phyloP scores from a whole-genome alignment of 352 stramenopile species.

The Phytophthora tentaculata region DNA sequence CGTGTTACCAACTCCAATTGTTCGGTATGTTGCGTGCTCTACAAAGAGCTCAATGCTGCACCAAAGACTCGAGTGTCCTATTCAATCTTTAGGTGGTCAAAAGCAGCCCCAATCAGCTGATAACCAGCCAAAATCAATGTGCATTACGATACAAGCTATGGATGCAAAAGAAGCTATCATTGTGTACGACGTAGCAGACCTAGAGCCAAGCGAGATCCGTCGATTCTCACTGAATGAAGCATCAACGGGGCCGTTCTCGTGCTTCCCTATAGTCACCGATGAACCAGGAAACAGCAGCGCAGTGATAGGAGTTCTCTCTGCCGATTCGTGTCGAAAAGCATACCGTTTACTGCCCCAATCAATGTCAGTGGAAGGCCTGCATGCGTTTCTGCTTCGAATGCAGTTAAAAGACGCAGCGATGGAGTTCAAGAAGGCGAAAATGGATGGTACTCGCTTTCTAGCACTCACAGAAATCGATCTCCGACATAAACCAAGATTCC shows the following conservation, averaged over 20 bases:
- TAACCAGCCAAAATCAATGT: constrained; percentile 15
- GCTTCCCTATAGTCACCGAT: constrained; percentile 50
- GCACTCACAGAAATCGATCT: constrained; percentile 40
- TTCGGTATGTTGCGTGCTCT: constrained; percentile 62
- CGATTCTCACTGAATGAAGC: constrained; percentile 28
- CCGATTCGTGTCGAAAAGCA: constrained; percentile 66
- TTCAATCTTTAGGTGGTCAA: constrained; percentile 1
- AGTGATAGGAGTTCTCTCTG: constrained; percentile 57
- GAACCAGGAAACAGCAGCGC: not conserved
- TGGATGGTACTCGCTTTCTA: constrained; percentile 54
- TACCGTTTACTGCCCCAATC: constrained; percentile 53
- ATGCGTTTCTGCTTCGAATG: constrained; percentile 63
- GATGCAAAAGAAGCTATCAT: constrained; percentile 34
- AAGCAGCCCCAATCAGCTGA: not conserved
- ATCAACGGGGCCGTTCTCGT: constrained; percentile 55
- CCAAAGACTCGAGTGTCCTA: constrained; percentile 31
- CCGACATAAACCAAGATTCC: constrained; percentile 39
- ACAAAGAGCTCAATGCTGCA: constrained; percentile 57
- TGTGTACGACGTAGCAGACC: constrained; percentile 44
- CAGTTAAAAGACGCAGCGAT: constrained; percentile 51
- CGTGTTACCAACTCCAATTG: constrained; percentile 32
- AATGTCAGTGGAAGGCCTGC: constrained; percentile 57
- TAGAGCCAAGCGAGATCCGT: constrained; percentile 21
- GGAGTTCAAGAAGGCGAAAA: constrained; percentile 49
- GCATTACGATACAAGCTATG: constrained; percentile 50